These are phyloP conservation scores for Monilinia fructicola DNA, from an alignment of 2,329 filamentous ascomycete genomes.

Conservation along the genomic window DNA sequence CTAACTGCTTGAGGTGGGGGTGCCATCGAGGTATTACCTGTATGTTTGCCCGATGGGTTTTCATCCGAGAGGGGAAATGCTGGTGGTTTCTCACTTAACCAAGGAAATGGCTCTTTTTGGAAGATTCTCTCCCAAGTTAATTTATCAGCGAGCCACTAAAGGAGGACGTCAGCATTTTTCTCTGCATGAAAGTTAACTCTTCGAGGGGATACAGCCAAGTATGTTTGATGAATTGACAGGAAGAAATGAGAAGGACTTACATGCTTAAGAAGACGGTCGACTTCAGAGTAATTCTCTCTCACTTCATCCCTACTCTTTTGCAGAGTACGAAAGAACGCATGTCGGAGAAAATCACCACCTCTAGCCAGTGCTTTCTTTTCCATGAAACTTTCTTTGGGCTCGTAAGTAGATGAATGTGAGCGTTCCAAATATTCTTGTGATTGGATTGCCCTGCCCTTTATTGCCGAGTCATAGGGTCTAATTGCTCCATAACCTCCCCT, in stretches of 20 bases:
- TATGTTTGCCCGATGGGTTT: neutral
- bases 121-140: constrained; percentile 14
- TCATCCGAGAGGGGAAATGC: neutral
- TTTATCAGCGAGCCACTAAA: constrained; percentile 12
- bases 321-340: constrained; percentile 30
- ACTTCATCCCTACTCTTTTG: constrained; percentile 28
- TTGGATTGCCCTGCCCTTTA: neutral
- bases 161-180: neutral
- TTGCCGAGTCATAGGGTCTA: neutral
- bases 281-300: neutral
- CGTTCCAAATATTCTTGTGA: neutral
- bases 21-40: neutral
- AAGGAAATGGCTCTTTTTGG: constrained; percentile 4
- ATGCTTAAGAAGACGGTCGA: constrained; percentile 9
- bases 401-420: neutral
- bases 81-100: constrained; percentile 3
- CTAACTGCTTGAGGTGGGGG: neutral
- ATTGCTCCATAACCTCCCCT: neutral
- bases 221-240: neutral
- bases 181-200: neutral
- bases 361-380: constrained; percentile 24
- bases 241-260: neutral
- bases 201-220: neutral
- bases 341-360: constrained; percentile 20
- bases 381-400: constrained; percentile 28